Conservation (phyloP, 345 rosid genomes). For the Melaleuca alternifolia region DNA sequence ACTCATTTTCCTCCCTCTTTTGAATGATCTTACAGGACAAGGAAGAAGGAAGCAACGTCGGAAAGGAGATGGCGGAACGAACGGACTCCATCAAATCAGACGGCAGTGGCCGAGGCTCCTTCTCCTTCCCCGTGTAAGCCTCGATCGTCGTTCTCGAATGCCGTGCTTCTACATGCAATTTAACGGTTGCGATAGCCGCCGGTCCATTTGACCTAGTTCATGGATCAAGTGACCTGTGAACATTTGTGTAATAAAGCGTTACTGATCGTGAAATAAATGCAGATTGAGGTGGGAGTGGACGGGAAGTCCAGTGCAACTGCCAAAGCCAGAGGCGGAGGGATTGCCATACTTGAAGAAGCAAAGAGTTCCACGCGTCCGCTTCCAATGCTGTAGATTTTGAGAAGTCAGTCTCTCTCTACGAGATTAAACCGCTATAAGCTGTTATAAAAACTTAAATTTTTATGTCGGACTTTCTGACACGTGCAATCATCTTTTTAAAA, state of each 20-base stretch:
- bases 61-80: background rate
- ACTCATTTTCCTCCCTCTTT: background rate
- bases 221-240: background rate
- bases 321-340: conserved; percentile 30
- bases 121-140: conserved; percentile 41
- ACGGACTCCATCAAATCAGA: conserved; percentile 17
- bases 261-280: conserved; percentile 28
- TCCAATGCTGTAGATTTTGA: conserved; percentile 12
- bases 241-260: background rate
- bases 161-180: background rate
- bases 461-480: too few relatives aligned
- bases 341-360: conserved; percentile 18
- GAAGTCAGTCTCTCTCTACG: background rate
- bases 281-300: conserved; percentile 56
- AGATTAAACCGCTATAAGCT: too few relatives aligned
- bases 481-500: background rate
- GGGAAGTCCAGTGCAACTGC: conserved; percentile 73
- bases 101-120: conserved; percentile 41
- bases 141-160: background rate
- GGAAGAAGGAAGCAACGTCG: background rate
- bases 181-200: background rate
- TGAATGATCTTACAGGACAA: background rate
- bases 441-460: too few relatives aligned
- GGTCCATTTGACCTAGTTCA: background rate
- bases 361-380: conserved; percentile 22